Evolutionary conservation across 768 basidiomycete genomes (phyloP).

Genomic region (Suillus subaureus): DNA sequence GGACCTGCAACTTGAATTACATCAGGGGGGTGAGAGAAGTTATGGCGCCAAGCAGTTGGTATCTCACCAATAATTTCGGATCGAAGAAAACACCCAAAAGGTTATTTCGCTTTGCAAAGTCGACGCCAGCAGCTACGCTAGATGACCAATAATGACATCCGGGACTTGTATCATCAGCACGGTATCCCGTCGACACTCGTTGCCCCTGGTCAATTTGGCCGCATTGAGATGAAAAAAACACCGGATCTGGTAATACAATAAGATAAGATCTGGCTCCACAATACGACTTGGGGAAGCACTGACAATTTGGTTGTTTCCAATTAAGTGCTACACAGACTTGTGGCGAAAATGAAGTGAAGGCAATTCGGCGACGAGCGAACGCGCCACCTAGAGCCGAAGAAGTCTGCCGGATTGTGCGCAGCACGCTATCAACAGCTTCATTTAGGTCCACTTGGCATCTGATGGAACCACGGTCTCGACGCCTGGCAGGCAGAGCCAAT

Average conservation of each 20-base stretch:
- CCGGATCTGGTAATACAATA: constrained; percentile 66
- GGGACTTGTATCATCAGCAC: constrained; percentile 39
- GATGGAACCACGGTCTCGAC: constrained; percentile 45
- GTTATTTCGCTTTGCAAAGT: constrained; percentile 92
- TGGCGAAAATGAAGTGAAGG: constrained; percentile 92
- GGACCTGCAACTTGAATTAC: constrained; percentile 71
- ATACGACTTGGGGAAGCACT: constrained; percentile 29
- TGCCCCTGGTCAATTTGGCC: constrained; percentile 54
- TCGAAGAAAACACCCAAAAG: constrained; percentile 90
- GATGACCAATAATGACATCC: constrained; percentile 53
- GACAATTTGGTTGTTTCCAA: constrained; percentile 99
- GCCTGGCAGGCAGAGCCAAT: constrained; percentile 67
- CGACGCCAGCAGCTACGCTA: constrained; percentile 88
- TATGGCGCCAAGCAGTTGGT: constrained; percentile 10
- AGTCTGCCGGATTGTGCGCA: constrained; percentile 79
- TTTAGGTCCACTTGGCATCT: constrained; percentile 72
- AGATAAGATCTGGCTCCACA: constrained; percentile 3
- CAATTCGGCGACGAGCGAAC: constrained; percentile 69
- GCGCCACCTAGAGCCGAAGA: constrained; percentile 53
- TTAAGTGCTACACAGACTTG: constrained; percentile 89
- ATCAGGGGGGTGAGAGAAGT: constrained; percentile 17
- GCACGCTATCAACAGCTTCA: constrained; percentile 78
- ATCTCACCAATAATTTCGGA: constrained; percentile 77
- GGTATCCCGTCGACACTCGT: constrained; percentile 41
- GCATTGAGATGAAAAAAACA: constrained; percentile 91